Conservation (phyloP, 2,329 filamentous ascomycete genomes). For the Aspergillus japonicus region DNA sequence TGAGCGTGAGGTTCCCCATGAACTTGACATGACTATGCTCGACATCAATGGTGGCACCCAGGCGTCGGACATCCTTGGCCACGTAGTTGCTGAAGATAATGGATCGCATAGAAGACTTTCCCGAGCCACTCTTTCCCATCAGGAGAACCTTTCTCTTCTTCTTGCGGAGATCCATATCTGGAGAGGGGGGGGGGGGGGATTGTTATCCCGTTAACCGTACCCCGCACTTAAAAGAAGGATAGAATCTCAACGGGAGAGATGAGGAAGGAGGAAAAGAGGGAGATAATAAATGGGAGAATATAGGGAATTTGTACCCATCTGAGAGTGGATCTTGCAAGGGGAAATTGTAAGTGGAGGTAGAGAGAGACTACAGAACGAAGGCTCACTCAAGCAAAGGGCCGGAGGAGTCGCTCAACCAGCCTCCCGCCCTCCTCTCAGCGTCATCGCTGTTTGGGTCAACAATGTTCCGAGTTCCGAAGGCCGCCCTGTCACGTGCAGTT, state of each 20-base stretch:
- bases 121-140: constrained; percentile 95
- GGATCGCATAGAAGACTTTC: constrained; percentile 96
- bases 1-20: constrained; percentile 93
- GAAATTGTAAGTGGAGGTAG: not conserved
- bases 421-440: not conserved
- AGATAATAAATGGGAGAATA: not conserved
- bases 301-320: not conserved
- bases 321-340: not conserved
- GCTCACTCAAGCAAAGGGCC: not conserved
- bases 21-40: constrained; percentile 99
- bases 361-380: not conserved
- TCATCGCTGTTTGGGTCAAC: constrained; percentile 12
- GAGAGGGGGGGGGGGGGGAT: not conserved
- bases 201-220: constrained; percentile 12
- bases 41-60: constrained; percentile 96
- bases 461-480: constrained; percentile 11
- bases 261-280: not conserved
- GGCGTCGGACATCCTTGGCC: constrained; percentile 85
- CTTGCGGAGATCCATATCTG: constrained; percentile 46
- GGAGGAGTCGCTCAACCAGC: not conserved
- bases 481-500: too few relatives aligned
- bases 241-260: not conserved
- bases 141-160: constrained; percentile 86
- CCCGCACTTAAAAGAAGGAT: constrained; percentile 10
- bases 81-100: constrained; percentile 99